Conservation (phyloP, 805 yeast species). For the Candida suzukii region DNA sequence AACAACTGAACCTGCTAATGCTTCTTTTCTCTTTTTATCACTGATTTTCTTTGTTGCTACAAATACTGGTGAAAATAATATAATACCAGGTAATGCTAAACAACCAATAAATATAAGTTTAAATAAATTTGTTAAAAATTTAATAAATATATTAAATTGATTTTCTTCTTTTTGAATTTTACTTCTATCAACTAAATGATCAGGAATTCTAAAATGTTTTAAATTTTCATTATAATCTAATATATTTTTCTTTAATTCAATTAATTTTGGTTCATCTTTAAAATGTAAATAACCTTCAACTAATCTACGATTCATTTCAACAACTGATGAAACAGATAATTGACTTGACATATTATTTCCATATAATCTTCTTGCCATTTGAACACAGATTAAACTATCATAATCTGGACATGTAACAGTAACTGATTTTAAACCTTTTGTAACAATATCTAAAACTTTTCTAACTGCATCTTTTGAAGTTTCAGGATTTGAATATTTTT, state of each 20-base stretch:
- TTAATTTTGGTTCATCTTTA: constrained; percentile 62
- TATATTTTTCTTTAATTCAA: constrained; percentile 54
- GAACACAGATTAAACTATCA: constrained; percentile 83
- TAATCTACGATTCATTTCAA: constrained; percentile 86
- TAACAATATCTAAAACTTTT: constrained; percentile 60
- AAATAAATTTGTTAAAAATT: constrained; percentile 20
- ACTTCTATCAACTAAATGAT: constrained; percentile 49
- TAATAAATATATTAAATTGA: constrained; percentile 14
- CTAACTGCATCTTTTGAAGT: constrained; percentile 69
- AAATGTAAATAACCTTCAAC: constrained; percentile 74
- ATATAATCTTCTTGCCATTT: constrained; percentile 86
- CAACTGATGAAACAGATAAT: constrained; percentile 73
- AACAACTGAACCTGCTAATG: constrained; percentile 81
- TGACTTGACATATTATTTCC: constrained; percentile 64
- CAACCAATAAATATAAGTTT: constrained; percentile 50
- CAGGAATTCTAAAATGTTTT: constrained; percentile 43
- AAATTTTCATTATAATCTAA: constrained; percentile 59
- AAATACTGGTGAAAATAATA: constrained; percentile 85
- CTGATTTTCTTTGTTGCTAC: constrained; percentile 71
- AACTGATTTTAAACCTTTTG: constrained; percentile 72
- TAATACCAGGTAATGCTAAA: constrained; percentile 80
- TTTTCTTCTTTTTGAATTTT: constrained; percentile 15
- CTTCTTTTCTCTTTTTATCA: constrained; percentile 62
- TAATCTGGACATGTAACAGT: constrained; percentile 86
- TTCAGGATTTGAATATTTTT: constrained; percentile 49